A percentile compares a stretch with the other conserved stretches of the same genome.
Evolutionary conservation across 2,329 filamentous ascomycete genomes (phyloP).

Genomic region (Sarocladiaceae sp.): DNA sequence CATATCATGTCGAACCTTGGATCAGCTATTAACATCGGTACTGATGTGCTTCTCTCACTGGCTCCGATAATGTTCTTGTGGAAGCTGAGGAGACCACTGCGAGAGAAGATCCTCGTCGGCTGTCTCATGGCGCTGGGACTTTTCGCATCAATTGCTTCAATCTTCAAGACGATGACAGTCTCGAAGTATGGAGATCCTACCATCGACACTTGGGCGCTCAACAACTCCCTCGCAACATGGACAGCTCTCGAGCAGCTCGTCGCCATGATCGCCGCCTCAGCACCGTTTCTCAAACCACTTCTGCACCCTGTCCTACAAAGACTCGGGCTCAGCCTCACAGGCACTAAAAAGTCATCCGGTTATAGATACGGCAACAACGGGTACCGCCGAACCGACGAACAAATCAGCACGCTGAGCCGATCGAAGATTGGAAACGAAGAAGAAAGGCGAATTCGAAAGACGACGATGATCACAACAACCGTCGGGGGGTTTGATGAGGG

Average conservation of each 20-base stretch:
- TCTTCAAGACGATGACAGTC: background rate
- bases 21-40: constrained; percentile 9
- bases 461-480: background rate
- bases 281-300: background rate
- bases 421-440: background rate
- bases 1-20: constrained; percentile 1
- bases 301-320: background rate
- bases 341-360: background rate
- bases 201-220: background rate
- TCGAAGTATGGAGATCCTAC: background rate
- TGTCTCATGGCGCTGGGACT: background rate
- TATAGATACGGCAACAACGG: background rate
- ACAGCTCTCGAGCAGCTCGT: background rate
- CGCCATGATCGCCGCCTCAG: background rate
- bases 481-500: background rate
- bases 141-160: background rate
- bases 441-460: background rate
- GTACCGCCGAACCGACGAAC: background rate
- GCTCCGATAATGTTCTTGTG: constrained; percentile 9
- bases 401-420: background rate
- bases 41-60: constrained; percentile 9
- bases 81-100: constrained; percentile 6
- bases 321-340: background rate
- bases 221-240: background rate
- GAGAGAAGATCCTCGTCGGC: constrained; percentile 1